Evolutionary conservation across 2,329 filamentous ascomycete species (phyloP).

Genomic region (Teratosphaeria nubilosa): DNA sequence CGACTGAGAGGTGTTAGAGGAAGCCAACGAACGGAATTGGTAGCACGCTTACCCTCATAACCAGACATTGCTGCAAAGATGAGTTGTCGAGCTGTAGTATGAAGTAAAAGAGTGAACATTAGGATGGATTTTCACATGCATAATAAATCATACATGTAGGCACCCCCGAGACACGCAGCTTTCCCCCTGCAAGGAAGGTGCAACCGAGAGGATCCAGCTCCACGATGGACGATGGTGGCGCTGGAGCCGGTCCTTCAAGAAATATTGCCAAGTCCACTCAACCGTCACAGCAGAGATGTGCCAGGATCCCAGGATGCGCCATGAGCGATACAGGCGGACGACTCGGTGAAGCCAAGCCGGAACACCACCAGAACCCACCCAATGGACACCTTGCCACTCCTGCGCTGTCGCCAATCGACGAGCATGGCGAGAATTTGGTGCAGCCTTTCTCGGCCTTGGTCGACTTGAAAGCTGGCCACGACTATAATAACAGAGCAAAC

Average conservation of each 20-base stretch:
- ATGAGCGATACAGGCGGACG: background rate
- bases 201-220: background rate
- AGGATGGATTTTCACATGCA: background rate
- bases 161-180: background rate
- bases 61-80: conserved; percentile 29
- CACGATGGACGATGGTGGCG: background rate
- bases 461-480: background rate
- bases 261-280: no score
- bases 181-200: background rate
- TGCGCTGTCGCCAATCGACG: conserved; percentile 20
- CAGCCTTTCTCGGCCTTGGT: conserved; percentile 5
- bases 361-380: background rate
- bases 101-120: background rate
- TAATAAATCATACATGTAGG: background rate
- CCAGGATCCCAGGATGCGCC: background rate
- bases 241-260: no score
- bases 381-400: conserved; percentile 18
- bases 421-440: conserved; percentile 10
- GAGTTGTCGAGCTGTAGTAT: background rate
- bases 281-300: background rate
- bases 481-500: background rate
- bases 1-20: conserved; percentile 21
- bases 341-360: background rate
- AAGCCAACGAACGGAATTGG: background rate
- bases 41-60: conserved; percentile 31